phyloP scores from a whole-genome alignment of 2,329 filamentous ascomycete species.

The Aspergillus sergii region DNA sequence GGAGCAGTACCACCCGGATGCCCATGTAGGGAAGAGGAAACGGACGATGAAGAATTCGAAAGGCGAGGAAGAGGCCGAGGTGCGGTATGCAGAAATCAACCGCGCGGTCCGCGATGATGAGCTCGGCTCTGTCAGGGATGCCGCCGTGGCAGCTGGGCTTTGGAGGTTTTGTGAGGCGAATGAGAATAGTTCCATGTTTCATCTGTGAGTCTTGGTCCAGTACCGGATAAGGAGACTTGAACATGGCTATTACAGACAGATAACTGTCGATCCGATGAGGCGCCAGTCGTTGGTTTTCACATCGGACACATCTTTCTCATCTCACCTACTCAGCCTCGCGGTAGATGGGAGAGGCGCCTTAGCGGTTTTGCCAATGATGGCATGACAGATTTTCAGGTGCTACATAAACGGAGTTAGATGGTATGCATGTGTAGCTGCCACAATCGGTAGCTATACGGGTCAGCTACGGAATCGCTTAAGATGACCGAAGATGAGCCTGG shows the following conservation, averaged over 20 bases:
- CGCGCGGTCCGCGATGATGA: constrained; percentile 68
- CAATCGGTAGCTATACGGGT: not conserved
- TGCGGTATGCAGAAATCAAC: constrained; percentile 78
- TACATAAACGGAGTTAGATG: no score
- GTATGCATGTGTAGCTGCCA: no score
- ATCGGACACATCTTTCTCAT: not conserved
- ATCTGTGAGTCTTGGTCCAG: constrained; percentile 29
- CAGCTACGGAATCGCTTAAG: not conserved
- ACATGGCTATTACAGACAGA: not conserved
- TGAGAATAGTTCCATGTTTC: constrained; percentile 56
- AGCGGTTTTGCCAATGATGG: not conserved
- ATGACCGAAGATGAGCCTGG: not conserved
- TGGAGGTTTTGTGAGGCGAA: constrained; percentile 76
- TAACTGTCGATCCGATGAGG: not conserved
- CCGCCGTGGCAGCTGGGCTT: constrained; percentile 70
- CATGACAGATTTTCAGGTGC: not conserved
- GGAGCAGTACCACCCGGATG: constrained; percentile 83
- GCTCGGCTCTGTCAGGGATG: constrained; percentile 65
- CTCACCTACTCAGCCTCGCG: not conserved
- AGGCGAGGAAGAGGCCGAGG: constrained; percentile 43
- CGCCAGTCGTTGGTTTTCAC: no score
- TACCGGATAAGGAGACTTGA: not conserved
- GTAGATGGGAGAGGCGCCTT: not conserved
- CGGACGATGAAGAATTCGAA: constrained; percentile 19
- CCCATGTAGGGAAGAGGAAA: constrained; percentile 74